Percentiles rank a stretch among this genome's conserved stretches.
phyloP scores from a whole-genome alignment of 75 land plant genomes.

The Cupressus sempervirens region DNA sequence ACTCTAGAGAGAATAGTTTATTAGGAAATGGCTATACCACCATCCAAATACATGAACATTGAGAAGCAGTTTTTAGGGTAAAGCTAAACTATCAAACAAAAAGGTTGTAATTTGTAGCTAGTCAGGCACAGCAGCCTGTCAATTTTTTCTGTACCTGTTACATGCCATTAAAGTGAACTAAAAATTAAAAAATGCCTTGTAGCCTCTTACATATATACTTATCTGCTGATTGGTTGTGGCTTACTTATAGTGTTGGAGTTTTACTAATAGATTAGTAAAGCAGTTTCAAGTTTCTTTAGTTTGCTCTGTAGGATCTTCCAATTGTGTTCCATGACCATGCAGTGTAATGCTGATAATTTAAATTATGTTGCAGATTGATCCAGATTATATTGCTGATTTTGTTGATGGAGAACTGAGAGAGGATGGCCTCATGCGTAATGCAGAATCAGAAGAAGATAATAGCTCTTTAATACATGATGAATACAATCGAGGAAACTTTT shows the following conservation, averaged over 20 bases:
- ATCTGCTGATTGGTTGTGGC: not conserved
- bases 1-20: not conserved
- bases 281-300: not conserved
- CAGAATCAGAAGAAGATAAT: slow-evolving; percentile 18
- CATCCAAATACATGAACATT: not conserved
- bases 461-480: slow-evolving; percentile 18
- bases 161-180: not conserved
- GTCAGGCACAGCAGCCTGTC: not conserved
- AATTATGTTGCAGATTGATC: slow-evolving; percentile 47
- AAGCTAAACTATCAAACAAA: not conserved
- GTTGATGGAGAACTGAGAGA: slow-evolving; percentile 58
- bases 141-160: not conserved
- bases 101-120: not conserved
- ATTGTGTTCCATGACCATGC: not conserved
- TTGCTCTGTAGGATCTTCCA: not conserved
- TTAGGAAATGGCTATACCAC: not conserved
- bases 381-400: slow-evolving; percentile 43
- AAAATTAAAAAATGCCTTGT: not conserved
- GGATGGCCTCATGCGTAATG: slow-evolving; percentile 18
- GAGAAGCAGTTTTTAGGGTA: not conserved
- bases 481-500: slow-evolving; percentile 30
- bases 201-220: not conserved
- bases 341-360: not conserved
- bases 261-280: not conserved
- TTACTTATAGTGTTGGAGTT: not conserved